Evolutionary conservation across 768 basidiomycete genomes (phyloP), one percentile per base, ranked within the genome.

Genomic region (Kwoniella pini): DNA sequence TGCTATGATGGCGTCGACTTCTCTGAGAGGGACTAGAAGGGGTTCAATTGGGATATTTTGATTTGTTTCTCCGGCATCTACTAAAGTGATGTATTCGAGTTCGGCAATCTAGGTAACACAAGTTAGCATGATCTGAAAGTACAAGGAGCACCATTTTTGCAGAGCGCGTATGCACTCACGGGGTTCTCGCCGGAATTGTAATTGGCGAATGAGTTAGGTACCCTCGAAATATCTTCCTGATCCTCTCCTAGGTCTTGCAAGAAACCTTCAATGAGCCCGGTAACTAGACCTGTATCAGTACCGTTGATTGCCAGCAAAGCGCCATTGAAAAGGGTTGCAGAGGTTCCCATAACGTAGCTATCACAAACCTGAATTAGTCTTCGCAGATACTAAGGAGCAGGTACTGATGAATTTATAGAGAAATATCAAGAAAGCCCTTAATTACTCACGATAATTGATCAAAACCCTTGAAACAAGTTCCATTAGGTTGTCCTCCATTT

Each of bases 1-100:
- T 0, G 87, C 88, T 15, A 94, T 81, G 65, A 93, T 84, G 3
- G 88, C 84, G 69, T 94, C 91, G 40, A 92, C 68, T 0, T 74
- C 81, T 49, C 91, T 83, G 1, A 84, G 82, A 48, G 84, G 86
- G 26, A 90, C 85, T 54, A 92, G 82, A 26, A 90, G 78, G 1
- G 87, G 87, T 19, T 84, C 85, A 24, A 88, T 80, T 0, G 91
- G 91, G 6, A 89, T 72, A 69, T 88, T 78, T 50, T 77, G 76
- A 59, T 77, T 77, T 31, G 73, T 74, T 58, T 73, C 67, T 11
- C 79, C 79, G 3, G 68, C 77, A 51, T 79, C 79, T 38, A 79
- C 74, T 15, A 79, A 67, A 12, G 77, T 77, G 31, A 79, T 53
- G 53, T 70, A 65, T 17, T 60, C 39, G 36, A 69, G 68, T 31